Evolutionary conservation across 768 basidiomycete species (phyloP).

Genomic region (Russula sp.): DNA sequence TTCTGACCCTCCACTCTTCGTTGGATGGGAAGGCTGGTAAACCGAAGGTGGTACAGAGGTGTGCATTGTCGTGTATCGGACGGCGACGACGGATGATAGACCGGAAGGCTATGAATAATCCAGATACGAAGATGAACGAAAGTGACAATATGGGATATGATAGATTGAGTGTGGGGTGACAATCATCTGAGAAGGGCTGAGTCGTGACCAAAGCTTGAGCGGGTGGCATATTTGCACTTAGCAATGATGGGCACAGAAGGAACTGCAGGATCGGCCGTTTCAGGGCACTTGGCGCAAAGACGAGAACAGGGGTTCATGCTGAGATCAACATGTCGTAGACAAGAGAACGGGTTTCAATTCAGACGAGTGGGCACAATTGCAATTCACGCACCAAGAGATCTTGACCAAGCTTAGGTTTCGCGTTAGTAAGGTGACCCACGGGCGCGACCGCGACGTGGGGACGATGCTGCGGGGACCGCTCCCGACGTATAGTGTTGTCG

Average conservation of each 20-base stretch:
- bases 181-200: slow-evolving; percentile 2
- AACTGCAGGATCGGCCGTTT: not conserved
- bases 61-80: not conserved
- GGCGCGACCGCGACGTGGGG: not conserved
- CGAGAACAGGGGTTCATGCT: not conserved
- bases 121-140: slow-evolving; percentile 5
- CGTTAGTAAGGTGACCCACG: not conserved
- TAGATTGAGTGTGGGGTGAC: not conserved
- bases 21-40: not conserved
- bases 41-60: not conserved
- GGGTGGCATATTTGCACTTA: slow-evolving; percentile 19
- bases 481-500: too few relatives aligned
- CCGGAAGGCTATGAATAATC: slow-evolving; percentile 1
- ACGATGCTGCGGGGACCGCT: not conserved
- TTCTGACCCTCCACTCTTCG: slow-evolving; percentile 1
- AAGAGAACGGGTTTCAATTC: not conserved
- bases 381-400: slow-evolving; percentile 1
- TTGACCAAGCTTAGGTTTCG: not conserved
- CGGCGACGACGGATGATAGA: slow-evolving; percentile 3
- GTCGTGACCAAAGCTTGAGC: not conserved
- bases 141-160: slow-evolving; percentile 8
- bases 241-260: not conserved
- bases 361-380: slow-evolving; percentile 14
- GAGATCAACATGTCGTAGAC: not conserved
- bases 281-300: not conserved